Evolutionary conservation across 106 monocot genomes (phyloP), one percentile per base, ranked within the genome.

Genomic region (Phalaenopsis equestris): DNA sequence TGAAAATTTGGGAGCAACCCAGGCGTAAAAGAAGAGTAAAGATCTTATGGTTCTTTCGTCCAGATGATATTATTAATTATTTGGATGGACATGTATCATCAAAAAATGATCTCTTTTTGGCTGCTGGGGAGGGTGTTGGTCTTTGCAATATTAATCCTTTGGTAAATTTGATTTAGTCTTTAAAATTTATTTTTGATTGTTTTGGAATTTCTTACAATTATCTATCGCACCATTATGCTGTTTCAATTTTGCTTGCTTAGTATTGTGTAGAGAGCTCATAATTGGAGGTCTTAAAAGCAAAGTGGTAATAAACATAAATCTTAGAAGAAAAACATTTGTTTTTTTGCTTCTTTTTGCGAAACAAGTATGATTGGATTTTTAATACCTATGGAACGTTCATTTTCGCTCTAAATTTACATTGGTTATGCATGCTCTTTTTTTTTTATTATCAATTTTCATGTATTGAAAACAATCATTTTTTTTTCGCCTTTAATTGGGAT

Each of bases 1-100:
- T 93, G 30, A 93, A 89, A 78, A 87, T 96, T 36, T 96, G 95
- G 95, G 90, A 96, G 82, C 83, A 86, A n/a, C 55, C 86, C 0
- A 85, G 64, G 5, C 55, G 56, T 9, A 87, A 75, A 61, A 92
- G 72, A 73, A 87, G 68, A 79, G 81, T 89, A 36, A 93, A 96
- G 78, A 85, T 96, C 38, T 80, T 91, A 7, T 92, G 92, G 95
- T 96, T 89, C 82, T 93, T 96, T 58, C 79, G 64, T 8, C 89
- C 93, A 30, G 56, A 45, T 73, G 93, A 96, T 46, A 79, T 93
- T 42, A 43, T 19, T 14, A 77, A 78, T 48, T 82, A 87, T 68
- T 85, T 96, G 82, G 81, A 83, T 46, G 83, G 85, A 77, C 38
- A 82, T 81, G 42, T 23, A 38, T 75, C 80, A 24, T 80, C 82